phyloP scores from a whole-genome alignment of 1,139 yeast genomes.

The Ogataea hybrid region DNA sequence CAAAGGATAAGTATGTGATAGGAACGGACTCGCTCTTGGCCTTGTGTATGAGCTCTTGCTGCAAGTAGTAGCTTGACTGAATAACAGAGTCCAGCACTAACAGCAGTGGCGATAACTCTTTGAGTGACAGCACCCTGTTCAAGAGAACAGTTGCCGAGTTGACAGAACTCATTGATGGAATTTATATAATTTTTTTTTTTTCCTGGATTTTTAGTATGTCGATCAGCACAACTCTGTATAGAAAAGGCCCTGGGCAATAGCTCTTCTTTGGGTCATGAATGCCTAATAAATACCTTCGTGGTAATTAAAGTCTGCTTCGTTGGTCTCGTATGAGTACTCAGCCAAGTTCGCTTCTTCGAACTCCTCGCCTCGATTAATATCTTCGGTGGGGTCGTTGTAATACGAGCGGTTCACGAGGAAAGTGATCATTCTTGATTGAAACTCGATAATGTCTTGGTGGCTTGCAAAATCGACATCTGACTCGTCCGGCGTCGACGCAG shows the following conservation, averaged over 20 bases:
- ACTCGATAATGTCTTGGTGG: slow-evolving; percentile 44
- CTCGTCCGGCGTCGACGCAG: slow-evolving; percentile 24
- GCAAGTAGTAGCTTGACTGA: slow-evolving; percentile 60
- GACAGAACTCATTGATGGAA: slow-evolving; percentile 26
- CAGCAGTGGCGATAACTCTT: slow-evolving; percentile 72
- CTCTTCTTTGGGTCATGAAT: slow-evolving; percentile 1
- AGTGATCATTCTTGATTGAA: slow-evolving; percentile 52
- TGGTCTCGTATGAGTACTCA: slow-evolving; percentile 18
- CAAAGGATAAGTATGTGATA: slow-evolving; percentile 59
- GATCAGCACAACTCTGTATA: slow-evolving; percentile 11
- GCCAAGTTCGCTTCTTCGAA: slow-evolving; percentile 16
- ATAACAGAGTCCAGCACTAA: slow-evolving; percentile 65
- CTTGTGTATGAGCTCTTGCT: slow-evolving; percentile 55
- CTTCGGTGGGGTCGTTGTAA: slow-evolving; percentile 36
- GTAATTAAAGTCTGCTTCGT: slow-evolving; percentile 18
- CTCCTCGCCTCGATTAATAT: slow-evolving; percentile 19
- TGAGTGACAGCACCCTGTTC: slow-evolving; percentile 60
- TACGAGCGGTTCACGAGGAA: slow-evolving; percentile 43
- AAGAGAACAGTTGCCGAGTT: slow-evolving; percentile 57
- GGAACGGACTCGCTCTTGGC: slow-evolving; percentile 23
- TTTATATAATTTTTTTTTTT: slow-evolving; percentile 3
- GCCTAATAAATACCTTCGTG: slow-evolving; percentile 18
- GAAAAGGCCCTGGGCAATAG: slow-evolving; percentile 3
- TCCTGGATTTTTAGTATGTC: background rate
- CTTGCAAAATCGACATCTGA: slow-evolving; percentile 29